Evolutionary conservation across 495 filamentous ascomycete species (phyloP).

Genomic region (Aspergillus ellipticus): DNA sequence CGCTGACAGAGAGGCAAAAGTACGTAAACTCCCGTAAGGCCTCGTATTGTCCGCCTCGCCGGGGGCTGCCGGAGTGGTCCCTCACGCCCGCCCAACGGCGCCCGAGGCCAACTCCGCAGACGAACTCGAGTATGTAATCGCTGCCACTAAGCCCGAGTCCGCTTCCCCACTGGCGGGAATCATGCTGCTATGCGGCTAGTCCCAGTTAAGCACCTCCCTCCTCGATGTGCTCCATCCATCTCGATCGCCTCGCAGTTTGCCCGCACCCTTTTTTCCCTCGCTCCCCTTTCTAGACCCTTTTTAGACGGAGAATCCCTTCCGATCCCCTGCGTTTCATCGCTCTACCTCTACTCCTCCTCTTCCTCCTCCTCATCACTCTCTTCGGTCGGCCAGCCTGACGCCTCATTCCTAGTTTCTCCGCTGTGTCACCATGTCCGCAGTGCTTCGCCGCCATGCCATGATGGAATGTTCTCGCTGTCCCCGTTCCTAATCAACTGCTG

Average conservation of each 20-base stretch:
- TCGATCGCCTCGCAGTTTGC: neutral
- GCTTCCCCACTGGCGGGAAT: neutral
- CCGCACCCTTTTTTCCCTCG: conserved; percentile 4
- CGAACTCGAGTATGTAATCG: neutral
- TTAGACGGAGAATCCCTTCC: neutral
- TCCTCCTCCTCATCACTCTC: neutral
- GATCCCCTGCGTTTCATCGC: neutral
- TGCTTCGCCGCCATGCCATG: conserved; percentile 17
- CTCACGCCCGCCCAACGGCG: neutral
- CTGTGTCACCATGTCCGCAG: conserved; percentile 17
- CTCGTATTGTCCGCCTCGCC: too few species aligned
- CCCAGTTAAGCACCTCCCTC: neutral
- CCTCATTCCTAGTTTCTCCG: neutral
- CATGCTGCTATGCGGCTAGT: neutral
- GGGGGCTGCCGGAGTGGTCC: neutral
- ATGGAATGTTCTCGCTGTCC: conserved; percentile 16
- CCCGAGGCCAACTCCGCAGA: neutral
- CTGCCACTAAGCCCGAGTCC: too few species aligned
- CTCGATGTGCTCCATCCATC: neutral
- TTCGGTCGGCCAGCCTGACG: neutral
- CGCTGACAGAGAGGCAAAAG: neutral
- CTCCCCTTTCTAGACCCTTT: neutral
- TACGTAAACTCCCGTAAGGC: too few species aligned
- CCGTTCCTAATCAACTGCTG: conserved; percentile 9
- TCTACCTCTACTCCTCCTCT: neutral